phyloP scores from a whole-genome alignment of 345 rosid species.

The Eucalyptus tenuipes region DNA sequence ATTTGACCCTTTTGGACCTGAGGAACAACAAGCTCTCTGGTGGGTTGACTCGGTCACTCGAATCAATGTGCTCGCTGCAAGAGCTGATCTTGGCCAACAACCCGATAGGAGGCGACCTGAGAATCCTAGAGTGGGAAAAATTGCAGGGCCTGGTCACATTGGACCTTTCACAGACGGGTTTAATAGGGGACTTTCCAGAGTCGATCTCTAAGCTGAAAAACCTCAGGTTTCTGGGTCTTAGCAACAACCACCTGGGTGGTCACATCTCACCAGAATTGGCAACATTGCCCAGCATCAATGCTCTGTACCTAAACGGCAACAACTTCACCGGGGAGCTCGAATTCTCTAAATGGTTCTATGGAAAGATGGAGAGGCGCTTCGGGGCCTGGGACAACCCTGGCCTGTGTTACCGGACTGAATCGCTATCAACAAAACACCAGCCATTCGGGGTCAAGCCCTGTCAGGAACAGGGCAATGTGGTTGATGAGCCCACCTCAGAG shows the following conservation, averaged over 20 bases:
- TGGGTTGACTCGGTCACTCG: slow-evolving; percentile 41
- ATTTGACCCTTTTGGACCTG: slow-evolving; percentile 64
- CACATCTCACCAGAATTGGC: slow-evolving; percentile 39
- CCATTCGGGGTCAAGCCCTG: slow-evolving; percentile 74
- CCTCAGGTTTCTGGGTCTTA: slow-evolving; percentile 65
- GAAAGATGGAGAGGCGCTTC: slow-evolving; percentile 69
- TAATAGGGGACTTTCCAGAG: slow-evolving; percentile 54
- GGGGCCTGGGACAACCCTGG: slow-evolving; percentile 86
- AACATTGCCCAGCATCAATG: slow-evolving; percentile 45
- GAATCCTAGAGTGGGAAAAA: slow-evolving; percentile 35
- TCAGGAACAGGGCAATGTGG: slow-evolving; percentile 6
- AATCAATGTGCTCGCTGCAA: slow-evolving; percentile 49
- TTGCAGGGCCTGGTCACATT: slow-evolving; percentile 44
- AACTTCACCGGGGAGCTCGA: slow-evolving; percentile 70
- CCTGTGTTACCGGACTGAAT: slow-evolving; percentile 42
- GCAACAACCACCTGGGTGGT: slow-evolving; percentile 63
- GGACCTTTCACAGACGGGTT: slow-evolving; percentile 49
- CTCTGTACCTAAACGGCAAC: slow-evolving; percentile 67
- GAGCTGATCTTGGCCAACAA: slow-evolving; percentile 60
- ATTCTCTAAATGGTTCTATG: slow-evolving; percentile 42
- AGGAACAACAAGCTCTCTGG: slow-evolving; percentile 68
- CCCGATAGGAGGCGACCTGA: slow-evolving; percentile 43
- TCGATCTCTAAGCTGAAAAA: slow-evolving; percentile 48
- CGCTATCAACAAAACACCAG: slow-evolving; percentile 15
- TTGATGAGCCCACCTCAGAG: slow-evolving; percentile 13